These are phyloP conservation scores for Leishmania turanica DNA, from an alignment of 208 protist species.

Conservation along the genomic window DNA sequence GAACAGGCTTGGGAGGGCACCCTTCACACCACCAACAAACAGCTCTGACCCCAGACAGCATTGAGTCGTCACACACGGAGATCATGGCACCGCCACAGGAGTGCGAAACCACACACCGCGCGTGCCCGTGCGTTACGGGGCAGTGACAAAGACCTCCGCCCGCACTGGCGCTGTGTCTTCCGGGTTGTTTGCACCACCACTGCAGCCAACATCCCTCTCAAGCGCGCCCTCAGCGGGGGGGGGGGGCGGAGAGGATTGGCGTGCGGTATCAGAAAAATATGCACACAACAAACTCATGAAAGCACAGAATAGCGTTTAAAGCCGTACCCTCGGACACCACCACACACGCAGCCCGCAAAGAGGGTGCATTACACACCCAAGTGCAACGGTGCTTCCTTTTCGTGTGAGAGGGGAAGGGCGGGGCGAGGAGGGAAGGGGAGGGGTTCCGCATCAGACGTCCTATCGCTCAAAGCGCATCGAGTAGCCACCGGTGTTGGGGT, in stretches of 20 bases:
- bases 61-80: not conserved
- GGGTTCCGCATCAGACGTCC: not conserved
- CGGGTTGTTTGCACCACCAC: not conserved
- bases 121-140: not conserved
- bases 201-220: not conserved
- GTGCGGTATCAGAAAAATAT: not conserved
- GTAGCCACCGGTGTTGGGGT: constrained; percentile 92
- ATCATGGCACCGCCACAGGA: not conserved
- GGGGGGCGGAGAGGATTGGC: not conserved
- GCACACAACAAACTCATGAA: not conserved
- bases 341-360: not conserved
- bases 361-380: not conserved
- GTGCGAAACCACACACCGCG: not conserved
- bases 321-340: not conserved
- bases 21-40: not conserved
- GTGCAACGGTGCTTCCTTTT: not conserved
- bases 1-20: not conserved
- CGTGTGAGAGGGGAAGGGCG: too few species aligned
- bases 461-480: constrained; percentile 93
- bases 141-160: not conserved
- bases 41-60: not conserved
- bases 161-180: not conserved
- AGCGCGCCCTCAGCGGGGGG: not conserved
- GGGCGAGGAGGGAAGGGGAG: too few species aligned
- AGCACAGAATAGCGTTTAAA: not conserved